Base-by-base conservation (phyloP, 257 asterid genomes). In the Solanum corneliomulleri region DNA sequence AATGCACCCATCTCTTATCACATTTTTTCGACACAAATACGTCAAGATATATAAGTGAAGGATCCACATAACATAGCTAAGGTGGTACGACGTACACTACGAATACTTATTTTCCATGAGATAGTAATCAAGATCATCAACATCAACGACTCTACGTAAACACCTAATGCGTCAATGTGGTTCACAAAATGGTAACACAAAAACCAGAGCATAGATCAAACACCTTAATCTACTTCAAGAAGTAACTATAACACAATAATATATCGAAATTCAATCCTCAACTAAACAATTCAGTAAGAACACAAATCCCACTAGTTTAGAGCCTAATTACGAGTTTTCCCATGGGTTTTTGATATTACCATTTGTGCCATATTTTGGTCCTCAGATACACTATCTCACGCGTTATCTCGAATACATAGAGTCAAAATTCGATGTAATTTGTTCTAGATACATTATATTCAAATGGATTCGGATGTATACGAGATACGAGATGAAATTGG, bases 401-500 rank as follows among this genome's bases (percentile, higher is more conserved):
- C 68, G 4, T 1, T 10, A 16, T 5, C 20, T 0, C 58, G 60
- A 4, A 9, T 60, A 60, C 6, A 23, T 23, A 1, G 12, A 5
- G 69, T 60, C 69, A 60, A 60, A 23, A 23, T 0, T 60, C 29
- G 3, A 10, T n/a, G 1, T 62, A 62, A 62, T 62, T 62, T 62
- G 1, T 23, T 62, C 2, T 0, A 60, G 0, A 60, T 60, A 60
- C 2, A 60, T 2, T 60, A 1, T 60, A 60, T 60, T 1, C 13
- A 60, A 60, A 10, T 60, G 6, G 29, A 21, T 60, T 60, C 3
- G 0, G 14, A 60, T 60, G 68, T 60, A 60, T 60, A 9, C 4
- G 27, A 60, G 3, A 60, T 21, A 21, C 29, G 3, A 5, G 69
- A 0, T 10, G 70, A 2, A 62, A 64, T 25, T 25, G 33, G 12